Base-by-base conservation (phyloP, 208 protist genomes). In the Trypanosoma scelopori region DNA sequence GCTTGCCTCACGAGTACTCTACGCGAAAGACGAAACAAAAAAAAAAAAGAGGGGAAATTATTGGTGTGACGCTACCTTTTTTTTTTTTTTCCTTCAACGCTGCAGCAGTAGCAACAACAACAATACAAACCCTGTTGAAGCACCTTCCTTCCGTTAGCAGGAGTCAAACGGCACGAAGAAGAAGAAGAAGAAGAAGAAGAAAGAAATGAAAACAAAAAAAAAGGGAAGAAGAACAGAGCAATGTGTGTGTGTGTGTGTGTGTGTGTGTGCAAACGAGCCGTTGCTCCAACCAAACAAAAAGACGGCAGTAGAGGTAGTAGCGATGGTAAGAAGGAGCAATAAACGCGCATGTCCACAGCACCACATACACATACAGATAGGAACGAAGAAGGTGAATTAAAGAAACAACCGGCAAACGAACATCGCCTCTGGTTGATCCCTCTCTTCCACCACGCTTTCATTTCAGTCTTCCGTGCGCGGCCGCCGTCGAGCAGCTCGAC, bases 391-490 rank as follows among this genome's bases (percentile, higher is more conserved):
- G 30, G 13, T 3, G 43, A 65, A 65, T 3, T 27, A 30, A 3
- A 25, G 27, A 43, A 16, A 12, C 15, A 37, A 13, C 16, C 42
- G 15, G 35, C 32, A 37, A 37, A 37, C 9, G 9, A 37, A 37
- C 3, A 37, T 9, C 32, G 32, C 32, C 3, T 37, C 32, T 37
- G 3, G 32, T 37, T 9, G 32, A 9, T 37, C 32, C 32, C 9
- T 37, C 32, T 37, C 9, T 37, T 37, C 9, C 9, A 37, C 3
- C 9, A 3, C 3, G 5, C 9, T 37, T 37, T 67, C 6, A 9
- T 28, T 41, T 73, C 65, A 70, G 13, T 89, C 81, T 23, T 94
- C 87, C 7, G 88, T 84, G 12, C 83, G 78, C 45, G 71, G 75
- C 16, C 86, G 52, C n/a, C 79, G 82, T 27, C 81, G 69, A 12